Evolutionary conservation across 2,329 filamentous ascomycete species (phyloP), one percentile per base, ranked within the genome.

Genomic region (Davidsoniella virescens): DNA sequence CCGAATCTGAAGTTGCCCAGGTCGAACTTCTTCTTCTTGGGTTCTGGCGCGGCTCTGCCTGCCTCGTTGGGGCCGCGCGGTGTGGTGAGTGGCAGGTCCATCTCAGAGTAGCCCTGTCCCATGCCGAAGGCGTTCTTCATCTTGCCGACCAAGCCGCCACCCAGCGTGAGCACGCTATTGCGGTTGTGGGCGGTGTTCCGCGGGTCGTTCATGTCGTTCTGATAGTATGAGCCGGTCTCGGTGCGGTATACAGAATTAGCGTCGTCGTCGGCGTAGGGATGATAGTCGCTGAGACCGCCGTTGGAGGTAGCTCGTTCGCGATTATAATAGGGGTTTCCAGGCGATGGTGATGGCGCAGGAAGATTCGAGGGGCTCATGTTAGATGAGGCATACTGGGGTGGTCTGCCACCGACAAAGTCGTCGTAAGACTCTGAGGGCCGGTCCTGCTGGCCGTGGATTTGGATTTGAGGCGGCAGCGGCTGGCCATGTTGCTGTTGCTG

Each of bases 71-170:
- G 59, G n/a, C 61, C 76, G 44, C 63, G 63, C 20, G 68, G 66
- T 62, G 96, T 87, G 4, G 90, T 96, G 64, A 98, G 71, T 12
- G 92, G 92, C 50, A 98, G 71, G 62, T 98, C 90, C 92, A 98
- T 98, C 67, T 96, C 92, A 33, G 90, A 95, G 65, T 98, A 96
- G 55, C 82, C 76, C 58, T 84, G 75, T 18, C 78, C 82, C 80
- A 94, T 87, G 49, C 92, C 90, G 54, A 98, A 69, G 72, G 84
- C 87, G 62, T 84, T 88, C 70, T 94, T 96, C 40, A 90, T 83
- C 60, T 76, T 81, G 42, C 88, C 92, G 60, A 95, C 70, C 54
- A 96, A 68, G 16, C 90, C 88, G 54, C 90, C 88, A 54, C 90
- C 88, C 60, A 96, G 67, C 57, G 81, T 78, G 59, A 96, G 67